phyloP scores from a whole-genome alignment of 768 basidiomycete species.

The Gloeopeniophorella convolvens region DNA sequence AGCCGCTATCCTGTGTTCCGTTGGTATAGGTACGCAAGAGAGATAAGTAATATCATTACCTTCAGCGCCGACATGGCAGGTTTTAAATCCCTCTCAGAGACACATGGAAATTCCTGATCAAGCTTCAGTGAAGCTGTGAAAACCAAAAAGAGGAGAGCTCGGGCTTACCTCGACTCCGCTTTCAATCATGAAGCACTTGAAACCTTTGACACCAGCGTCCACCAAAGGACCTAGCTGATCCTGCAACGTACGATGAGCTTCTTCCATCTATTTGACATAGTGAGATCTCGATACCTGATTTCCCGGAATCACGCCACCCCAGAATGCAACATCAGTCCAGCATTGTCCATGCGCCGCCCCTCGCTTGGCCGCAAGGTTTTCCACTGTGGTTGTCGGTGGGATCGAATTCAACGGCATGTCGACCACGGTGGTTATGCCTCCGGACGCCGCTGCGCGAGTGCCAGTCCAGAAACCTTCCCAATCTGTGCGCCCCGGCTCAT shows the following conservation, averaged over 20 bases:
- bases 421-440: slow-evolving; percentile 91
- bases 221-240: slow-evolving; percentile 69
- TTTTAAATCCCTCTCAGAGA: slow-evolving; percentile 60
- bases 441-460: slow-evolving; percentile 84
- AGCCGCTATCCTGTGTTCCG: slow-evolving; percentile 49
- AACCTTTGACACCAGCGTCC: slow-evolving; percentile 80
- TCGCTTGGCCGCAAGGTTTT: slow-evolving; percentile 66
- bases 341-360: slow-evolving; percentile 66
- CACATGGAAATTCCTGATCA: slow-evolving; percentile 84
- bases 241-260: slow-evolving; percentile 33
- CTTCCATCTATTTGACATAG: background rate
- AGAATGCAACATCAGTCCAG: slow-evolving; percentile 81
- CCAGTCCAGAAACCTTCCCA: slow-evolving; percentile 96
- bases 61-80: slow-evolving; percentile 69
- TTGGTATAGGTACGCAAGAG: background rate
- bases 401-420: slow-evolving; percentile 99
- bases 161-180: slow-evolving; percentile 83
- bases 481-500: slow-evolving; percentile 86
- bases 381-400: slow-evolving; percentile 86
- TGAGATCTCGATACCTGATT: slow-evolving; percentile 58
- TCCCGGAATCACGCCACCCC: slow-evolving; percentile 92
- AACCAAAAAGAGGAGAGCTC: background rate
- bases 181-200: slow-evolving; percentile 95
- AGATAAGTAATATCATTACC: slow-evolving; percentile 34
- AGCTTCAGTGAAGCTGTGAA: background rate